Evolutionary conservation across 345 rosid genomes (phyloP).

Genomic region (Eucalyptus pauciflora): DNA sequence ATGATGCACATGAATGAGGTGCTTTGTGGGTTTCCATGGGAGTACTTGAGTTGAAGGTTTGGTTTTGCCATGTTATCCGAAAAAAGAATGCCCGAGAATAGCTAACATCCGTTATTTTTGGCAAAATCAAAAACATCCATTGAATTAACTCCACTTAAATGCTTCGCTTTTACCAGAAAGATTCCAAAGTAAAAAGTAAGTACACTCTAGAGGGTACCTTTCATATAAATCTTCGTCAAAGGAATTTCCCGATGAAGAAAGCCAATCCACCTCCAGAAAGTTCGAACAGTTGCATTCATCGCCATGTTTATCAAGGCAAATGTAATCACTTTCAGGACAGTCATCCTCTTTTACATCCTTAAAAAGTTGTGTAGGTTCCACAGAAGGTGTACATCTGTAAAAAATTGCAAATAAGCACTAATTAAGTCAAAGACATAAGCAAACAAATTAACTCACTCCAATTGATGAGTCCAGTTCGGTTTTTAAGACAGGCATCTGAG

Average conservation of each 20-base stretch:
- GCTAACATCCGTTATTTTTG: background rate
- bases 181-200: background rate
- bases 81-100: background rate
- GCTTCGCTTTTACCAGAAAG: background rate
- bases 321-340: conserved; percentile 30
- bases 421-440: background rate
- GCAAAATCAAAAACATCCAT: background rate
- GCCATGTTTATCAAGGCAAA: conserved; percentile 43
- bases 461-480: background rate
- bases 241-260: conserved; percentile 91
- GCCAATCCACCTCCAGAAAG: conserved; percentile 78
- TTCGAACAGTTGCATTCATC: conserved; percentile 57
- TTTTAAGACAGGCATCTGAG: background rate
- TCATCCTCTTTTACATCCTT: conserved; percentile 31
- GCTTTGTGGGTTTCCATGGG: background rate
- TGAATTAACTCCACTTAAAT: background rate
- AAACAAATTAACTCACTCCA: background rate
- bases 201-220: conserved; percentile 29
- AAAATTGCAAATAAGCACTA: background rate
- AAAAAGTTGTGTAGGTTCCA: background rate
- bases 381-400: conserved; percentile 29
- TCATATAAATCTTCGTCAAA: conserved; percentile 70
- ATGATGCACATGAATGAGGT: background rate
- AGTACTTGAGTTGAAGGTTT: background rate
- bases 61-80: background rate